Percentiles rank a stretch among this genome's conserved stretches.
Conservation (phyloP, 495 filamentous ascomycete species). For the Cercophora newfieldiana region DNA sequence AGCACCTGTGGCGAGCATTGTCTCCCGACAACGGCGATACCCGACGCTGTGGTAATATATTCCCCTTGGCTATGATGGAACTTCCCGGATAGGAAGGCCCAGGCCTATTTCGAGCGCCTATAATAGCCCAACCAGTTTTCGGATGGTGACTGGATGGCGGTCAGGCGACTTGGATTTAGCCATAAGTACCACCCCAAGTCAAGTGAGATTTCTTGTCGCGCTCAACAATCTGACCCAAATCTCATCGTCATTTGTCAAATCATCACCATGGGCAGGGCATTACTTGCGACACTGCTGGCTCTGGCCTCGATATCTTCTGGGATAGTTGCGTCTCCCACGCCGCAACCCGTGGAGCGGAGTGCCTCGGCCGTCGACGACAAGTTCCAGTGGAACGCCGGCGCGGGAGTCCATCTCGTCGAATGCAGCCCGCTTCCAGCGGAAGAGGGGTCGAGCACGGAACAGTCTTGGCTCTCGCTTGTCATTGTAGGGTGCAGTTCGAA, state of each 20-base stretch:
- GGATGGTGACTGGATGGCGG: not conserved
- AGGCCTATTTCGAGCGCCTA: not conserved
- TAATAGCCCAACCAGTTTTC: not conserved
- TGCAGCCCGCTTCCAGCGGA: not conserved
- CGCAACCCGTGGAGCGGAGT: not conserved
- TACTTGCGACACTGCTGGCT: not conserved
- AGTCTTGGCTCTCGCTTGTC: slow-evolving; percentile 4
- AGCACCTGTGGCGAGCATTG: not conserved
- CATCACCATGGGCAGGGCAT: not conserved
- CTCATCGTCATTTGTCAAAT: not conserved
- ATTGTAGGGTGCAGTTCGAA: not conserved
- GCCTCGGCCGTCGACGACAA: not conserved
- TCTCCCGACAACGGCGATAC: not conserved
- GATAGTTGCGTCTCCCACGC: not conserved
- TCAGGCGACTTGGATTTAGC: not conserved
- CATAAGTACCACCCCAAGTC: not conserved
- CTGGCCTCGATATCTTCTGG: not conserved
- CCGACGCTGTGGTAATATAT: not conserved
- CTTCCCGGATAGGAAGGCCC: not conserved
- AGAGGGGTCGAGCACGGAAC: not conserved
- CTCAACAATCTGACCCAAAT: not conserved
- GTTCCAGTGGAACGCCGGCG: not conserved
- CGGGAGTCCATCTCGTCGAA: slow-evolving; percentile 1
- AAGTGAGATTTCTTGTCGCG: too few species aligned
- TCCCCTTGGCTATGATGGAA: not conserved